phyloP scores from a whole-genome alignment of 257 asterid genomes.

The Scutellaria baicalensis region DNA sequence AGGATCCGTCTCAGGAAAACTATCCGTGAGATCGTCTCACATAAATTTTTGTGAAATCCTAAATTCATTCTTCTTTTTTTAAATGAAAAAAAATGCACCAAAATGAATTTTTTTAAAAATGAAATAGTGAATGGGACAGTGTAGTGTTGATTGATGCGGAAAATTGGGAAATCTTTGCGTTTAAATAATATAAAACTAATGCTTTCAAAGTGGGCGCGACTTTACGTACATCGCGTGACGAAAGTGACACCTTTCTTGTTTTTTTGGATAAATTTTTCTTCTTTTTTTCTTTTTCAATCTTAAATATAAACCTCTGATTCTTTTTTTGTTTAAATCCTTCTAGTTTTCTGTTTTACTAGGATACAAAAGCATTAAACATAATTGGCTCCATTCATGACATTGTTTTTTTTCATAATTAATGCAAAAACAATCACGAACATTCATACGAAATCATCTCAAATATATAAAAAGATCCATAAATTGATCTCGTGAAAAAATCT shows the following conservation, averaged over 20 bases:
- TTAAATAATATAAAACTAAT: not conserved
- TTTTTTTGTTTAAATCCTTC: not conserved
- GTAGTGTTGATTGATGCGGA: not conserved
- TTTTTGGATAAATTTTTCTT: not conserved
- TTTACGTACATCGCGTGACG: constrained; percentile 19
- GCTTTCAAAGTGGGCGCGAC: constrained; percentile 15
- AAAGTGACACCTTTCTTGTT: constrained; percentile 19
- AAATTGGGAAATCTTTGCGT: constrained; percentile 6
- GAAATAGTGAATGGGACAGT: not conserved
- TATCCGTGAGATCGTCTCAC: too few species aligned
- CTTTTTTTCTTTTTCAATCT: not conserved
- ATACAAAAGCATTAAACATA: constrained; percentile 4
- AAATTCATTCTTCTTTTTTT: too few species aligned
- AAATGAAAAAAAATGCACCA: too few species aligned
- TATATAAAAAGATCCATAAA: too few species aligned
- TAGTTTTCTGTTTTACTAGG: not conserved
- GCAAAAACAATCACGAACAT: not conserved
- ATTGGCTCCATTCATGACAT: not conserved
- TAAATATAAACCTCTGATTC: not conserved
- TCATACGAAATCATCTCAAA: not conserved
- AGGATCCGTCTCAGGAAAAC: too few species aligned
- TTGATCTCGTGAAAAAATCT: too few species aligned
- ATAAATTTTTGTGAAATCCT: too few species aligned
- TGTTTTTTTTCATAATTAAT: not conserved
- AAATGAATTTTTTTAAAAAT: not conserved